These are phyloP conservation scores for Phytopythium litorale DNA, from an alignment of 352 stramenopile species.

Conservation along the genomic window DNA sequence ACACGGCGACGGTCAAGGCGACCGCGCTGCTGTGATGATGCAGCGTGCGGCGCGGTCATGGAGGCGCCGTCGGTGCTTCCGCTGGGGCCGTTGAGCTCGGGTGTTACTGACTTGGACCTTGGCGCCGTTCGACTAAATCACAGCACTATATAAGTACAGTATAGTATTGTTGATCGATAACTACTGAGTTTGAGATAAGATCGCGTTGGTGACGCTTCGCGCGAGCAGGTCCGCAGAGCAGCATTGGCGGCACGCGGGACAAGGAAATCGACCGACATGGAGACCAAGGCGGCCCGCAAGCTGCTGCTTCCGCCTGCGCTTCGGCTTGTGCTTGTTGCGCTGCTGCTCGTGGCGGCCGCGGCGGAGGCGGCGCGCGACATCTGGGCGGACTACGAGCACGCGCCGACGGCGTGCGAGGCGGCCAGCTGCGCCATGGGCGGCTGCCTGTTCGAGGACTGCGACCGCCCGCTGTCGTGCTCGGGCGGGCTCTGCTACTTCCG, in stretches of 20 bases:
- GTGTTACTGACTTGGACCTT: no score
- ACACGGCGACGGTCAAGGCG: no score
- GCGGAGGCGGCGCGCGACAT: slow-evolving; percentile 13
- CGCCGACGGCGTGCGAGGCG: slow-evolving; percentile 33
- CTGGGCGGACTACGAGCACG: slow-evolving; percentile 28
- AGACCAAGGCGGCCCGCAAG: neutral
- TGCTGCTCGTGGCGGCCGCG: neutral
- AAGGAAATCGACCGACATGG: neutral
- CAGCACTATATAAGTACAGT: no score
- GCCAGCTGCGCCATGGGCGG: slow-evolving; percentile 34
- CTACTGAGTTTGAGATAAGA: neutral
- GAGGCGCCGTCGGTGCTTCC: no score
- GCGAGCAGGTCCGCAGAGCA: neutral
- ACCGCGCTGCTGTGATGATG: no score
- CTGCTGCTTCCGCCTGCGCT: neutral
- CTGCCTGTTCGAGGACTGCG: slow-evolving; percentile 54
- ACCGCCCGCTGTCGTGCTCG: slow-evolving; percentile 30
- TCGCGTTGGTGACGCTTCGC: neutral
- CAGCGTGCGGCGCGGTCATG: no score
- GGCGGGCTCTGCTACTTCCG: slow-evolving; percentile 57
- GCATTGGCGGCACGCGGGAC: neutral
- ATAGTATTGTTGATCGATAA: no score
- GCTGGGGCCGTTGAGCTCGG: no score
- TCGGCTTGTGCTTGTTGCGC: neutral
- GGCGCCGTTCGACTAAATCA: no score